Conservation (phyloP, 768 basidiomycete genomes). For the Podaxis pistillaris region DNA sequence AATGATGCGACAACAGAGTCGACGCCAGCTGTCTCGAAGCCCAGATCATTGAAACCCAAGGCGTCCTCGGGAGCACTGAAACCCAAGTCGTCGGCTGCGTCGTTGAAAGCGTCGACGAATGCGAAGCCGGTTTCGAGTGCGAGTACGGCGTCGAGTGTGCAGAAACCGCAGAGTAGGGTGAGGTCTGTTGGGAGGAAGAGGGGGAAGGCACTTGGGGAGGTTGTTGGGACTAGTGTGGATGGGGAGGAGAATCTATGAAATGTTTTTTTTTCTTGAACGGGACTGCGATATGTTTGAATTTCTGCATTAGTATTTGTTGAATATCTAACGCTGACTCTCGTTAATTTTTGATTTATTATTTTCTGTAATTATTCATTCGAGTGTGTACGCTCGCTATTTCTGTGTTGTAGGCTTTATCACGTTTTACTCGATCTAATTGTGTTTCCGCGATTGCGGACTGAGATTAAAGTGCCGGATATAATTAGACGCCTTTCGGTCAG, state of each 20-base stretch:
- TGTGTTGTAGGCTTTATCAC: not conserved
- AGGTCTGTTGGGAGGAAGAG: constrained; percentile 1
- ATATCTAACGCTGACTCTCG: not conserved
- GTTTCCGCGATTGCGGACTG: not conserved
- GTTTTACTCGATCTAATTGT: not conserved
- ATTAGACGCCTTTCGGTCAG: not conserved
- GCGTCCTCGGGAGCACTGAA: constrained; percentile 6
- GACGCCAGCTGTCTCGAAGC: not conserved
- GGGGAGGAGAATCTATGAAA: constrained; percentile 3
- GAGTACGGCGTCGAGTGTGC: constrained; percentile 1
- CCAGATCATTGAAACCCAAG: constrained; percentile 4
- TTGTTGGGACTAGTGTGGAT: constrained; percentile 16
- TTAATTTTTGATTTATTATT: not conserved
- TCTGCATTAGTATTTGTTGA: not conserved
- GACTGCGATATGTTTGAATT: not conserved
- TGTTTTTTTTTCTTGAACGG: not conserved
- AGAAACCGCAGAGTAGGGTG: not conserved
- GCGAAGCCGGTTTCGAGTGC: not conserved
- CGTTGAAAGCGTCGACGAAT: not conserved
- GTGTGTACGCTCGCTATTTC: not conserved
- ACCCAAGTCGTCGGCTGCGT: constrained; percentile 6
- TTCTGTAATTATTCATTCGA: not conserved
- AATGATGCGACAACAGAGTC: not conserved
- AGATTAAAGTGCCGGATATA: not conserved
- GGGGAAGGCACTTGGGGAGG: constrained; percentile 13